Conservation (phyloP, 1,284 basidiomycete genomes). For the Irpex sp. region DNA sequence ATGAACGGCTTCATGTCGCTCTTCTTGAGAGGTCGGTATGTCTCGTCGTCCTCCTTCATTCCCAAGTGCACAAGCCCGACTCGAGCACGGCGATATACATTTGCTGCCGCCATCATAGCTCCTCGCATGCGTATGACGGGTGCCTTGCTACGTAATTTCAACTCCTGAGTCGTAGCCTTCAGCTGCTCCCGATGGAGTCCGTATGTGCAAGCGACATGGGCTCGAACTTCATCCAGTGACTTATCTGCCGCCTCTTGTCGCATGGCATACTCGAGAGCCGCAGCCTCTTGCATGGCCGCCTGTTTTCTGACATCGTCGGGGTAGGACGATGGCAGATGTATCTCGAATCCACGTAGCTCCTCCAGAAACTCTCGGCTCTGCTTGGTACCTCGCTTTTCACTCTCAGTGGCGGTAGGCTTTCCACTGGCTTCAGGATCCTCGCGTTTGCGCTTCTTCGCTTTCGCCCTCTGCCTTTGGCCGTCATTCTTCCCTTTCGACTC, state of each 20-base stretch:
- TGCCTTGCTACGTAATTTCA: not conserved
- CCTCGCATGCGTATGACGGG: conserved; percentile 6
- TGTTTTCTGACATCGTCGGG: not conserved
- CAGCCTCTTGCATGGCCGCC: not conserved
- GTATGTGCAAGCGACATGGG: conserved; percentile 8
- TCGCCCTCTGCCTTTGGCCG: not conserved
- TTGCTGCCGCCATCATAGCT: conserved; percentile 2
- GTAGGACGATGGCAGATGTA: conserved; percentile 10
- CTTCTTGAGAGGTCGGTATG: conserved; percentile 1
- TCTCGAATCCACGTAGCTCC: not conserved
- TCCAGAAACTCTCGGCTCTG: not conserved
- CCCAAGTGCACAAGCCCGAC: not conserved
- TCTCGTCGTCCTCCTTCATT: not conserved
- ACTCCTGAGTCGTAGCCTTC: conserved; percentile 1
- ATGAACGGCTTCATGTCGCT: conserved; percentile 7
- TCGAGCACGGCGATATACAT: not conserved
- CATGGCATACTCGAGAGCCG: conserved; percentile 1
- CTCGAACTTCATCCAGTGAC: conserved; percentile 10
- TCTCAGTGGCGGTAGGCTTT: not conserved
- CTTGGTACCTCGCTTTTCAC: not conserved
- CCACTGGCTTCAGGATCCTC: not conserved
- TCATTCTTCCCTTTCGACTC: too few relatives aligned
- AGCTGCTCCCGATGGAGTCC: not conserved
- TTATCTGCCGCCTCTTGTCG: conserved; percentile 6
- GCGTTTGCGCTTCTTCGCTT: not conserved